Evolutionary conservation across 2,329 filamentous ascomycete genomes (phyloP), one percentile per base, ranked within the genome.

Genomic region (Blastomyces parvus): DNA sequence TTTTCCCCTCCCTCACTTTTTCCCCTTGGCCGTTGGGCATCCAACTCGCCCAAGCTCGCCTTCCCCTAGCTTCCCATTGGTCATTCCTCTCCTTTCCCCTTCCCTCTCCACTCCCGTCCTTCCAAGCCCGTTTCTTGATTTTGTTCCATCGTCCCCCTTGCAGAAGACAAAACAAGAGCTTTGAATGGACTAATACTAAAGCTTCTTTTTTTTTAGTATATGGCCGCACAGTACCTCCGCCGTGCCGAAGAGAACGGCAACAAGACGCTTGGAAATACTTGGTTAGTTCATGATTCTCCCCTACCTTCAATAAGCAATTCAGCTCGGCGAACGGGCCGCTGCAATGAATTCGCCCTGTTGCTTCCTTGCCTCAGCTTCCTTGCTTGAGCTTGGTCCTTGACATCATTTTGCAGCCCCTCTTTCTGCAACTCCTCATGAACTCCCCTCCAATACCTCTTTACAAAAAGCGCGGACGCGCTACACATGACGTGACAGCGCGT

Each of bases 241-340:
- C 83, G 93, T 71, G 92, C 94, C 50, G 93, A 97, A 78, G 83
- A 90, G 72, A 89, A 87, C 73, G 93, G 93, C 59, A 88, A 87
- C 77, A 96, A 96, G 80, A 91, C 86, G 62, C 81, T 97, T 67
- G 94, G 94, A 66, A 97, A 97, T 79, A 88, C 90, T 70, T 99
- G 93, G 93, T 97, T 87, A 77, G 58, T 59, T 36, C 9, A 36
- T 36, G 33, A 36, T 22, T 30, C 27, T 30, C 56, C 19, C 30
- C 6, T 17, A 11, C 22, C 38, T 17, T 33, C 19, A 8, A 22
- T 38, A 59, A 46, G 38, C 38, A 59, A 44, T 14, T 22, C 22
- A 42, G 38, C 22, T 25, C 36, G 56, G 55, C 56, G 38, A 59
- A 59, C 42, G 5, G 25, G 19, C 30, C 36, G 30, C 52, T 30